Evolutionary conservation across 2,329 filamentous ascomycete genomes (phyloP).

Genomic region (Rhytidhysteron rufulum): DNA sequence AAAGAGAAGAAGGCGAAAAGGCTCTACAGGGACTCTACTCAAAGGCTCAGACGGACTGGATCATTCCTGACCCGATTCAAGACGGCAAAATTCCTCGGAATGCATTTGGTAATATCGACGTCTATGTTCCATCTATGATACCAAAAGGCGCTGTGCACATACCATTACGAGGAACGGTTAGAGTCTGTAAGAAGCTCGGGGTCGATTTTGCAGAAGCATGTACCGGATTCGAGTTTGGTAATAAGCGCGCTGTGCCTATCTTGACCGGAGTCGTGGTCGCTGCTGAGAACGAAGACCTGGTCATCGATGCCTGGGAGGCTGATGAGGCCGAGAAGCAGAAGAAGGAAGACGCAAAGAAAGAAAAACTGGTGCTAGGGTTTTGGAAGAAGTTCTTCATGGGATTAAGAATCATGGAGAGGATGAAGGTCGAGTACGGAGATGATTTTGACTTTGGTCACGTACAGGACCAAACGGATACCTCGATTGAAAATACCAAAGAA

Average conservation of each 20-base stretch:
- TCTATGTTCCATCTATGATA: slow-evolving; percentile 92
- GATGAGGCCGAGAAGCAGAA: slow-evolving; percentile 71
- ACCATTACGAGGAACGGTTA: slow-evolving; percentile 70
- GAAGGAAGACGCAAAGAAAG: slow-evolving; percentile 78
- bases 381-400: slow-evolving; percentile 91
- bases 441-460: slow-evolving; percentile 34
- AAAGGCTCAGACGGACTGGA: slow-evolving; percentile 86
- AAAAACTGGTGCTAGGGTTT: slow-evolving; percentile 65
- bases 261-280: slow-evolving; percentile 88
- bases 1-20: slow-evolving; percentile 74
- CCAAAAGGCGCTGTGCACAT: slow-evolving; percentile 81
- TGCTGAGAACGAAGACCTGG: slow-evolving; percentile 67
- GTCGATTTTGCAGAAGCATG: slow-evolving; percentile 94
- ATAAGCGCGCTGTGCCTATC: slow-evolving; percentile 88
- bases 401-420: slow-evolving; percentile 73
- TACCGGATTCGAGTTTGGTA: slow-evolving; percentile 93
- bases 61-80: slow-evolving; percentile 81
- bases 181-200: slow-evolving; percentile 76
- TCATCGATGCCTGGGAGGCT: slow-evolving; percentile 71
- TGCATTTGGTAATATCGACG: slow-evolving; percentile 91
- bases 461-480: slow-evolving; percentile 53
- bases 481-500: slow-evolving; percentile 32
- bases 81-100: slow-evolving; percentile 91
- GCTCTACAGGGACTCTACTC: slow-evolving; percentile 83
- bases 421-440: slow-evolving; percentile 71